phyloP scores from a whole-genome alignment of 208 protist species.

The Naegleria lovaniensis region DNA sequence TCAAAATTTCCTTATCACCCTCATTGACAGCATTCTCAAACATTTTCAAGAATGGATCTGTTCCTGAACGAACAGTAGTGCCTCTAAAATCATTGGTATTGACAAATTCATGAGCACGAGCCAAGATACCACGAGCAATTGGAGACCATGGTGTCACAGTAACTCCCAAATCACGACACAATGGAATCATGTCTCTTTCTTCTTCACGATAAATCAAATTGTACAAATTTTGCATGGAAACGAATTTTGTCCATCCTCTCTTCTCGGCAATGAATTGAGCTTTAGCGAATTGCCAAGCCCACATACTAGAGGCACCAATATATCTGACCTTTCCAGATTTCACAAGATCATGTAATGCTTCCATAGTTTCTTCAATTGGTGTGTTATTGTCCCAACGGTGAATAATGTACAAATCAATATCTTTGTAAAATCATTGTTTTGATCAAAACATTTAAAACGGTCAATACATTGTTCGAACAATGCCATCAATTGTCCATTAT shows the following conservation, averaged over 20 bases:
- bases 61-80: no score
- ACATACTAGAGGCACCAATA: conserved; percentile 20
- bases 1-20: not conserved
- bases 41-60: not conserved
- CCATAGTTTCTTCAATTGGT: conserved; percentile 19
- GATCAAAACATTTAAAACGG: no score
- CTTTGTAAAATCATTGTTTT: no score
- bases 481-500: no score
- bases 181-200: conserved; percentile 1
- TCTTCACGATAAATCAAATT: not conserved
- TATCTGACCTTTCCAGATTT: conserved; percentile 21
- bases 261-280: not conserved
- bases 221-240: not conserved
- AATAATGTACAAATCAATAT: conserved; percentile 24
- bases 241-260: not conserved
- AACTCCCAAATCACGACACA: not conserved
- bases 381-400: conserved; percentile 10
- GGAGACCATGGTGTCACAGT: not conserved
- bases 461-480: no score
- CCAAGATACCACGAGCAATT: not conserved
- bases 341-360: conserved; percentile 7
- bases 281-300: conserved; percentile 14
- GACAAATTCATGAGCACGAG: no score
- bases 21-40: not conserved
- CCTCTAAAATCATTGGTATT: no score